phyloP scores from a whole-genome alignment of 306 rosid species.

The Lotus japonicus region DNA sequence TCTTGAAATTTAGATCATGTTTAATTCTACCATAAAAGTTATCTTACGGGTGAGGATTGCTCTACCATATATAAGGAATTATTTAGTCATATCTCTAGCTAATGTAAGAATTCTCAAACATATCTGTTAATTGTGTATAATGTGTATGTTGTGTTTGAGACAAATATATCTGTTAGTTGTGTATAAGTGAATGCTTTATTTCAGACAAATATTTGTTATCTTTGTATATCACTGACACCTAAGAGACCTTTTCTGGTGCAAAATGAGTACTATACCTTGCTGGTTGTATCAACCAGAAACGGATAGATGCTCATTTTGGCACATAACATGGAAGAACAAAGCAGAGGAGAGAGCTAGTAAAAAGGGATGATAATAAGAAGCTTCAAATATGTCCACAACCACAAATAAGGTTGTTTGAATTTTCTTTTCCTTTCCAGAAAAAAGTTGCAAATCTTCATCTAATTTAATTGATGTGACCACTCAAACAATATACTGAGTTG shows the following conservation, averaged over 20 bases:
- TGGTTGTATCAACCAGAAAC: background rate
- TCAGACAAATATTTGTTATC: background rate
- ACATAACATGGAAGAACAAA: background rate
- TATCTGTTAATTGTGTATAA: too few species aligned
- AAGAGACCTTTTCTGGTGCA: background rate
- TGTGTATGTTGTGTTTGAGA: background rate
- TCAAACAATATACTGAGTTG: too few species aligned
- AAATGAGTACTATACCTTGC: background rate
- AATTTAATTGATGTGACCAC: background rate
- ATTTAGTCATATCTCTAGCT: too few species aligned
- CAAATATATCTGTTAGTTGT: background rate
- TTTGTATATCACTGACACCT: background rate
- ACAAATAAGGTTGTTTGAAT: background rate
- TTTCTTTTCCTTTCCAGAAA: background rate
- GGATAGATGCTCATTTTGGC: background rate
- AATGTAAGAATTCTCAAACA: too few species aligned
- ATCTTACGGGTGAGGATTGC: too few species aligned
- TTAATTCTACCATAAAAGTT: too few species aligned
- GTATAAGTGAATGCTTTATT: background rate
- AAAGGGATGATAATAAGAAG: background rate
- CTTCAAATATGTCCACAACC: constrained; percentile 8
- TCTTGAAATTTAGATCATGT: too few species aligned
- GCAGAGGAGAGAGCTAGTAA: background rate
- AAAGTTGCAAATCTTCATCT: background rate
- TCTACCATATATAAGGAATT: too few species aligned